These are phyloP conservation scores for Omphalotus olearius DNA, from an alignment of 1,284 basidiomycete genomes.

Conservation along the genomic window DNA sequence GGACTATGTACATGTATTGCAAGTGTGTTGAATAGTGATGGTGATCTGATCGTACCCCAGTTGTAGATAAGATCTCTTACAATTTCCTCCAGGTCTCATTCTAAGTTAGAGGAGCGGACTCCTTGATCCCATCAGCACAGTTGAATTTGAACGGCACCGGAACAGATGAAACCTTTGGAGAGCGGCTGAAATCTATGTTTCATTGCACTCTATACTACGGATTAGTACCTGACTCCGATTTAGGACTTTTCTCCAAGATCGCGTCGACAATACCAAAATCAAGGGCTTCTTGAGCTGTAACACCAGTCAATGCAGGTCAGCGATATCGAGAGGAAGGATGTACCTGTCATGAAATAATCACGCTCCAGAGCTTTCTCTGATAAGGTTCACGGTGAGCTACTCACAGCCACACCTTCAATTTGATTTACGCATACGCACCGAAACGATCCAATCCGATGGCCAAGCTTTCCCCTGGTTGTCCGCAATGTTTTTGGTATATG, in stretches of 20 bases:
- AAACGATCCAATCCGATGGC: conserved; percentile 70
- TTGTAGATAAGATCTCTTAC: too few species aligned
- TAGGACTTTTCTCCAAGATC: conserved; percentile 73
- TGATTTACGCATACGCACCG: conserved; percentile 42
- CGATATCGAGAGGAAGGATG: conserved; percentile 20
- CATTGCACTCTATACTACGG: neutral
- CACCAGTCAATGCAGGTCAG: conserved; percentile 17
- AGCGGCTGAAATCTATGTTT: too few species aligned
- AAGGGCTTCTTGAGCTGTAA: conserved; percentile 76
- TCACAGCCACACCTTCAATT: conserved; percentile 12
- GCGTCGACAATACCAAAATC: conserved; percentile 90
- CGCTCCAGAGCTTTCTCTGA: conserved; percentile 84
- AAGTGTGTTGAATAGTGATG: too few species aligned
- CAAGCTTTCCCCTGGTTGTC: conserved; percentile 57
- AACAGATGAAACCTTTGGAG: too few species aligned
- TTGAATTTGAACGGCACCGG: too few species aligned
- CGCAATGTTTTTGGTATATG: conserved; percentile 83
- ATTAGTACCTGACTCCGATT: conserved; percentile 19
- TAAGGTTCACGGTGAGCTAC: neutral
- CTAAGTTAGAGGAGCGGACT: too few species aligned
- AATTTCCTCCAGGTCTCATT: too few species aligned
- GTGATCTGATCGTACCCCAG: too few species aligned
- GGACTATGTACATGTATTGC: too few species aligned
- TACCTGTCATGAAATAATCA: conserved; percentile 92
- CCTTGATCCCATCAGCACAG: too few species aligned